Evolutionary conservation across 2,329 filamentous ascomycete species (phyloP).

Genomic region (Metarhizium humberi): DNA sequence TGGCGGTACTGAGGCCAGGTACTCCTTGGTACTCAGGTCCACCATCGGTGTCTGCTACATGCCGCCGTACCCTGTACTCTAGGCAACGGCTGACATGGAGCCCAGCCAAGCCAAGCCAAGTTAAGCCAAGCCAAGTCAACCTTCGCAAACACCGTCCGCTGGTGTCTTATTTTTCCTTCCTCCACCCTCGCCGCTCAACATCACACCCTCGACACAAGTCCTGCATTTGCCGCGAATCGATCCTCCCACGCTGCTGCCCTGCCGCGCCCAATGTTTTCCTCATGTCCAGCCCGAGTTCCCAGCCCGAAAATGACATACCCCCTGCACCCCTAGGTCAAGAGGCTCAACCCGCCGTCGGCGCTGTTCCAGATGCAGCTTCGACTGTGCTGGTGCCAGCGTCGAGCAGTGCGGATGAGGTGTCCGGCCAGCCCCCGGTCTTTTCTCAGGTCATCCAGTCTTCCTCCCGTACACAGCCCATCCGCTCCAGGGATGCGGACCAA

Average conservation of each 20-base stretch:
- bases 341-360: constrained; percentile 1
- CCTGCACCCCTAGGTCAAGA: constrained; percentile 32
- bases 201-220: constrained; percentile 9
- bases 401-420: constrained; percentile 8
- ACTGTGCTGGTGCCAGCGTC: not conserved
- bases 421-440: constrained; percentile 6
- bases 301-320: constrained; percentile 46
- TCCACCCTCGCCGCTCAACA: constrained; percentile 10
- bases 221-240: constrained; percentile 13
- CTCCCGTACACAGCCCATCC: constrained; percentile 1
- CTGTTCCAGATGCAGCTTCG: constrained; percentile 3
- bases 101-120: not conserved
- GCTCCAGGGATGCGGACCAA: constrained; percentile 3
- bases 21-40: no score
- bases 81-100: not conserved
- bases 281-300: constrained; percentile 45
- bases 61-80: not conserved
- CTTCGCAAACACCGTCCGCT: constrained; percentile 3
- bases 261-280: constrained; percentile 43
- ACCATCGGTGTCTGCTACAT: not conserved
- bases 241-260: constrained; percentile 14
- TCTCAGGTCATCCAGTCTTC: not conserved
- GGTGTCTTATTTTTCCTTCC: constrained; percentile 7
- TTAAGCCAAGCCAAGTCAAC: not conserved
- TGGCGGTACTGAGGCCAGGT: not conserved